These are phyloP conservation scores for Blumeria hordei DNA, from an alignment of 2,329 filamentous ascomycete genomes.

Conservation along the genomic window DNA sequence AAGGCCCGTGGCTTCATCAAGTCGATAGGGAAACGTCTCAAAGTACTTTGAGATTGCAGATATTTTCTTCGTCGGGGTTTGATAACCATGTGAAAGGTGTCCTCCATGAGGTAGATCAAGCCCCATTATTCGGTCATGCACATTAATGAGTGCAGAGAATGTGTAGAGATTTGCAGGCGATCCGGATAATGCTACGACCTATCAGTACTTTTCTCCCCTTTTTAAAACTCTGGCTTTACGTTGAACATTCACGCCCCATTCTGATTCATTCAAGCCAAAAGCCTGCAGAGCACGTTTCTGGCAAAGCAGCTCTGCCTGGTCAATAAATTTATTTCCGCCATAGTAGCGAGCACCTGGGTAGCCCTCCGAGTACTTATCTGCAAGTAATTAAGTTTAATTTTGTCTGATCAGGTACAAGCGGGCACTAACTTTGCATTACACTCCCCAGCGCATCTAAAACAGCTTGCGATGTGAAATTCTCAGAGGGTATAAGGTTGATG, in stretches of 20 bases:
- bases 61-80: constrained; percentile 90
- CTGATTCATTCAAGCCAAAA: constrained; percentile 62
- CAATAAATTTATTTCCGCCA: constrained; percentile 96
- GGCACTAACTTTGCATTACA: constrained; percentile 30
- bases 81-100: constrained; percentile 91
- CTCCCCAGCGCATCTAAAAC: constrained; percentile 94
- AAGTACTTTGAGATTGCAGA: constrained; percentile 97
- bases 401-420: not conserved
- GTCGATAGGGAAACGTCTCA: constrained; percentile 91
- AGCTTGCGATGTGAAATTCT: constrained; percentile 96
- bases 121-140: constrained; percentile 92
- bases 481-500: constrained; percentile 93
- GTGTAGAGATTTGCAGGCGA: constrained; percentile 94
- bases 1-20: constrained; percentile 71
- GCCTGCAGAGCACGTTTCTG: constrained; percentile 80
- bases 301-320: constrained; percentile 85
- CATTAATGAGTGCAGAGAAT: constrained; percentile 91
- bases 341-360: constrained; percentile 98
- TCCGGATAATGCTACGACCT: constrained; percentile 20
- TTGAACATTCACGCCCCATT: constrained; percentile 99
- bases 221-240: constrained; percentile 32
- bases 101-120: constrained; percentile 91
- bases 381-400: constrained; percentile 15
- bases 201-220: not conserved
- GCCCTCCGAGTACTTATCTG: constrained; percentile 98